Percentiles rank a stretch among this genome's conserved stretches.
Evolutionary conservation across 2,329 filamentous ascomycete species (phyloP).

Genomic region (Diaporthe nobilis): DNA sequence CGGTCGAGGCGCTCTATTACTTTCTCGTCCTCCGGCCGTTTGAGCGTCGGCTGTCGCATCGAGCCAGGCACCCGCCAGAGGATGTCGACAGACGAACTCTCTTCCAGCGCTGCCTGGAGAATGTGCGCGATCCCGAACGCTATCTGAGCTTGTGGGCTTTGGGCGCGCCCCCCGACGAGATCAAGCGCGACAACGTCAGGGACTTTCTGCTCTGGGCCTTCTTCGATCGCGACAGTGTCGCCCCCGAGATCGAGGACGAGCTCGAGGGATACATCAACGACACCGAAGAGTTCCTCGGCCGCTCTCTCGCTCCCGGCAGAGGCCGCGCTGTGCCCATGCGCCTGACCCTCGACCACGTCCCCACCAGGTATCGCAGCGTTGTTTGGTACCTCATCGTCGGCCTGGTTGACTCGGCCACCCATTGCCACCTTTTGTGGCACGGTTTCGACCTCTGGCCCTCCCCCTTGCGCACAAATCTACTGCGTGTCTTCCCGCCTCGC

Average conservation of each 20-base stretch:
- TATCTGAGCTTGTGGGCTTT: constrained; percentile 78
- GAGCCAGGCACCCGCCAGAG: constrained; percentile 59
- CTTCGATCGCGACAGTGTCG: constrained; percentile 60
- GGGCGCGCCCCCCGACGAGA: constrained; percentile 68
- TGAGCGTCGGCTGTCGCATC: constrained; percentile 53
- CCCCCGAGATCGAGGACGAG: constrained; percentile 54
- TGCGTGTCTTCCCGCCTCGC: constrained; percentile 69
- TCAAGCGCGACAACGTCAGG: constrained; percentile 76
- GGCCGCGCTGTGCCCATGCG: constrained; percentile 71
- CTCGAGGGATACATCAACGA: constrained; percentile 63
- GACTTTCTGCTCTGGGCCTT: constrained; percentile 80
- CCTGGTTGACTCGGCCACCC: constrained; percentile 66
- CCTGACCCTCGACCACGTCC: constrained; percentile 76
- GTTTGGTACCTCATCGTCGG: constrained; percentile 74
- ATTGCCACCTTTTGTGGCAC: constrained; percentile 59
- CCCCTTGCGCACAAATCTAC: constrained; percentile 46
- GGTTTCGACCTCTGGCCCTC: constrained; percentile 68
- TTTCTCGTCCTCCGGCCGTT: constrained; percentile 60
- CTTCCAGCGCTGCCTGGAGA: constrained; percentile 69
- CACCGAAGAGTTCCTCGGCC: constrained; percentile 68
- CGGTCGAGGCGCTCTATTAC: constrained; percentile 59
- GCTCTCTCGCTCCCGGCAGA: constrained; percentile 65
- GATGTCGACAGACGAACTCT: constrained; percentile 64
- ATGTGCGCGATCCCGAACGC: constrained; percentile 66
- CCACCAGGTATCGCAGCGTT: constrained; percentile 72